These are phyloP conservation scores for Aspergillus awamori DNA, from an alignment of 2,329 filamentous ascomycete species.

Conservation along the genomic window DNA sequence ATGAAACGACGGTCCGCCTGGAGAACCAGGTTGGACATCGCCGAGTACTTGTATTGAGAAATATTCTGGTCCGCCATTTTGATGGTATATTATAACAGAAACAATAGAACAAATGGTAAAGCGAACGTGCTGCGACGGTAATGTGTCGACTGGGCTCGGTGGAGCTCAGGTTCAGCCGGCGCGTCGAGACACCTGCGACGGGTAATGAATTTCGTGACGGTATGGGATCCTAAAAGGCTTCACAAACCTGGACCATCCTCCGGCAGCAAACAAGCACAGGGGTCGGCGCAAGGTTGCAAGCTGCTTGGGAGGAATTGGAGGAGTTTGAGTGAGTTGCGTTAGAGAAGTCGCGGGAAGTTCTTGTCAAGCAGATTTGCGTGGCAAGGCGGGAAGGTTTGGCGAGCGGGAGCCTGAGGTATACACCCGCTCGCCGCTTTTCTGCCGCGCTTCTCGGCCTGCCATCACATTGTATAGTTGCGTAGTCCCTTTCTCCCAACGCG, in stretches of 20 bases:
- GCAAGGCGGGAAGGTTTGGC: slow-evolving; percentile 38
- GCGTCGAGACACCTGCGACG: slow-evolving; percentile 36
- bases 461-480: background rate
- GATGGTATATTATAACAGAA: slow-evolving; percentile 24
- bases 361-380: slow-evolving; percentile 38
- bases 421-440: slow-evolving; percentile 18
- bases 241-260: slow-evolving; percentile 45
- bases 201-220: slow-evolving; percentile 29
- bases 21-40: slow-evolving; percentile 99
- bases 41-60: slow-evolving; percentile 98
- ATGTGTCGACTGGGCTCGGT: slow-evolving; percentile 32
- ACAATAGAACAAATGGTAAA: slow-evolving; percentile 26
- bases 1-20: slow-evolving; percentile 98
- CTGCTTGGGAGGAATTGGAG: slow-evolving; percentile 23
- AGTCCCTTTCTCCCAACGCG: background rate
- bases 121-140: slow-evolving; percentile 32
- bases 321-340: slow-evolving; percentile 30
- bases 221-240: slow-evolving; percentile 28
- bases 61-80: slow-evolving; percentile 75
- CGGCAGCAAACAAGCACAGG: slow-evolving; percentile 33
- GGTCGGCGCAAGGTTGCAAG: slow-evolving; percentile 31
- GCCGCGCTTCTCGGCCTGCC: slow-evolving; percentile 5
- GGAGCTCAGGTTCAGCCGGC: slow-evolving; percentile 38
- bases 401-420: slow-evolving; percentile 27
- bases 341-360: slow-evolving; percentile 33